Evolutionary conservation across 306 rosid genomes (phyloP).

Genomic region (Myrica gale): DNA sequence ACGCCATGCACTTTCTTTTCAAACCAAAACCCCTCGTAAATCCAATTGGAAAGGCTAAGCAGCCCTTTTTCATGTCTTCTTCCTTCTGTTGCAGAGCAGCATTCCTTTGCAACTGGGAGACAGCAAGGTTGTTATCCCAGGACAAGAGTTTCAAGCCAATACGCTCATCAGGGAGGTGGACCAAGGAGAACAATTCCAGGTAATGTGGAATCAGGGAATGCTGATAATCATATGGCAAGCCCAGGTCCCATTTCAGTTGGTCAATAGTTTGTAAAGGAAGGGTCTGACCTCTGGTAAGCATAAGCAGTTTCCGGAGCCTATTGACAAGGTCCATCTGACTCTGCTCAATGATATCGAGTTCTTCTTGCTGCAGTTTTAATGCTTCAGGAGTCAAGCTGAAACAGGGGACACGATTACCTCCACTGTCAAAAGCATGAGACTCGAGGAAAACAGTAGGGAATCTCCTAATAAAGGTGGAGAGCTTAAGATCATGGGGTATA

Average conservation of each 20-base stretch:
- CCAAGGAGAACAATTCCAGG: constrained; percentile 51
- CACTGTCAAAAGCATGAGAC: constrained; percentile 52
- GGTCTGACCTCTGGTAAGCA: constrained; percentile 60
- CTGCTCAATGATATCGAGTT: constrained; percentile 33
- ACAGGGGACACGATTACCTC: constrained; percentile 68
- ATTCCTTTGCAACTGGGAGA: constrained; percentile 67
- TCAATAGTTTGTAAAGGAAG: constrained; percentile 87
- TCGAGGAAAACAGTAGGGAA: constrained; percentile 68
- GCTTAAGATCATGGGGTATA: constrained; percentile 61
- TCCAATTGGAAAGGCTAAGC: constrained; percentile 71
- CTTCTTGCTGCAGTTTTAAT: constrained; percentile 40
- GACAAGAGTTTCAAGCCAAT: constrained; percentile 63
- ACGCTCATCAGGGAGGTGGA: constrained; percentile 59
- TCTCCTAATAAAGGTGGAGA: constrained; percentile 68
- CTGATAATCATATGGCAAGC: constrained; percentile 76
- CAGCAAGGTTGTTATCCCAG: constrained; percentile 68
- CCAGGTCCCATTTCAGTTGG: constrained; percentile 88
- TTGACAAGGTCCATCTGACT: constrained; percentile 52
- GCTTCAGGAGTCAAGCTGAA: constrained; percentile 64
- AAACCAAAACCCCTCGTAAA: constrained; percentile 87
- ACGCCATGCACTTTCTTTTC: constrained; percentile 78
- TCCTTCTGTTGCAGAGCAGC: constrained; percentile 49
- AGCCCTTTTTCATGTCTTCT: constrained; percentile 50
- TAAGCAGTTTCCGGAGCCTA: constrained; percentile 71
- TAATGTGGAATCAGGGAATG: constrained; percentile 49